Base-by-base conservation (phyloP, 2,329 filamentous ascomycete genomes). In the Talaromyces amestolkiae region DNA sequence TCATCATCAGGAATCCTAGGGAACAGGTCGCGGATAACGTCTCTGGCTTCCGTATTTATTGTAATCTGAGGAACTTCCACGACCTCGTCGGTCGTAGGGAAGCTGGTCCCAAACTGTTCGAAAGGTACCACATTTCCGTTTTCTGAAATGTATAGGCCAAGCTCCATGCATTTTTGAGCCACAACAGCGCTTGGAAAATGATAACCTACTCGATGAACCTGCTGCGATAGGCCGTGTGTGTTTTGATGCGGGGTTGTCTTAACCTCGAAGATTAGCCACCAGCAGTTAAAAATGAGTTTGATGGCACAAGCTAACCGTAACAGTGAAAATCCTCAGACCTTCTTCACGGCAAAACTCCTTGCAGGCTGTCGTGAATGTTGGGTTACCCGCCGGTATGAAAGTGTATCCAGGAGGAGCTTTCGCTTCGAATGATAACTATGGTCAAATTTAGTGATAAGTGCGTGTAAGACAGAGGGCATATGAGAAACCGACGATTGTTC, bases 141-240 rank as follows among this genome's bases (percentile, higher is more conserved):
- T 73, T 76, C 73, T 31, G 78, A 80, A 35, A 83, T 75, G 68
- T 80, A 78, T 31, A 83, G 71, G 22, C 80, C 79, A 56, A 81
- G 72, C 49, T 81, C 78, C 68, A 76, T 79, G 71, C 86, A 87
- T 41, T 85, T 85, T 65, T 83, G 78, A 51, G 83, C 82, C 45
- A 89, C 84, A 65, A 88, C 81, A n/a, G 82, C 77, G 65, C 83
- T 83, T 7, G 85, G 85, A 67, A 89, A 89, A 72, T 89, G 86
- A 72, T 87, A 86, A 17, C 87, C 87, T 67, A 88, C 83, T 47
- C 86, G 82, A 69, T 87, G 83, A 58, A 88, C 82, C 72, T 89
- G 85, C 70, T 86, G 82, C 2, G 85, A 86, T 2, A 89, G 76
- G 66, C 83, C 81, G 61, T 84, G 82, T 13, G 78, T 81, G 58